Conservation (phyloP, 257 asterid genomes). For the Nicotiana undulata region DNA sequence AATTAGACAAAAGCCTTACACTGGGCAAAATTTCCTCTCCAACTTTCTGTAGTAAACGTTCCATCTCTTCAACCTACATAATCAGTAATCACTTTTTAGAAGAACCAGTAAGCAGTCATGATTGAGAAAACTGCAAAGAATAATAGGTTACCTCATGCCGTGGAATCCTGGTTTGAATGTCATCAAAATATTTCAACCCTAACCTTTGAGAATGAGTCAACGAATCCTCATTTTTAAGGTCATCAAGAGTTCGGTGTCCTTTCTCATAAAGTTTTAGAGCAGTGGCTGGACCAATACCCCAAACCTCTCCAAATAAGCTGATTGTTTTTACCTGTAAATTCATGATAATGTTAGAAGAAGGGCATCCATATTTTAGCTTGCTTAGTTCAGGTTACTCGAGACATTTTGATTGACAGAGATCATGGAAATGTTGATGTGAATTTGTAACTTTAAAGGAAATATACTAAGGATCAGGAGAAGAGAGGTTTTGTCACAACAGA, state of each 20-base stretch:
- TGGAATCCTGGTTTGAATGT: conserved; percentile 80
- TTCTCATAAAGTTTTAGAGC: conserved; percentile 85
- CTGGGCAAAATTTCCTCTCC: conserved; percentile 81
- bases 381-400: not conserved
- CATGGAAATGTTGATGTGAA: not conserved
- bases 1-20: conserved; percentile 37
- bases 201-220: conserved; percentile 67
- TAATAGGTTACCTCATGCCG: conserved; percentile 61
- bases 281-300: conserved; percentile 95
- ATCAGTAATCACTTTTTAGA: not conserved
- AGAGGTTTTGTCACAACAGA: not conserved
- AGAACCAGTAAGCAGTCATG: not conserved
- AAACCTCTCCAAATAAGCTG: conserved; percentile 90
- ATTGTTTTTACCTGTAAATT: conserved; percentile 60
- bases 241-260: conserved; percentile 80
- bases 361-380: not conserved
- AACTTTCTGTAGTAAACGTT: conserved; percentile 53
- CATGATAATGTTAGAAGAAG: conserved; percentile 5
- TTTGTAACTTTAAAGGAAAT: not conserved
- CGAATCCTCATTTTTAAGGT: conserved; percentile 63
- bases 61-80: conserved; percentile 80
- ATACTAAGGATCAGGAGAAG: not conserved
- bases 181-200: conserved; percentile 78
- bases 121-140: not conserved
- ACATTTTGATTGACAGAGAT: not conserved